Conservation (phyloP, 305 asterid species). For the Lippia alba region DNA sequence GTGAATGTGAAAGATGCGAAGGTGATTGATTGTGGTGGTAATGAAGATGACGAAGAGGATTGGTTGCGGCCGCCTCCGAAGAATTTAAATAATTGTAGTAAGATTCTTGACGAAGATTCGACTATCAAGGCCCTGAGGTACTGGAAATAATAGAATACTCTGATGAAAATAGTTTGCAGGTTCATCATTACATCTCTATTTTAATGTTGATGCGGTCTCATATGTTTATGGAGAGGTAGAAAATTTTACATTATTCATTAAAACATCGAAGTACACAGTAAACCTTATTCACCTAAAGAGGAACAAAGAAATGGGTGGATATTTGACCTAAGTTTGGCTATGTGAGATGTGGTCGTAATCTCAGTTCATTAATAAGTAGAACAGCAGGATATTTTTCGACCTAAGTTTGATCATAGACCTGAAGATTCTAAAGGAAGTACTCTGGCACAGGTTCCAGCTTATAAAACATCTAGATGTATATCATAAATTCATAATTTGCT, state of each 20-base stretch:
- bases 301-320: too few relatives aligned
- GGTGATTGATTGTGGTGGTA: constrained; percentile 51
- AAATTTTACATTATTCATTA: too few relatives aligned
- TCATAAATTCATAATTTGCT: not conserved
- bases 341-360: not conserved
- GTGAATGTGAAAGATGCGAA: constrained; percentile 43
- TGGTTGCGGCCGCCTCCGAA: constrained; percentile 89
- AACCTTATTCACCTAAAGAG: too few relatives aligned
- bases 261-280: too few relatives aligned
- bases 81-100: constrained; percentile 33
- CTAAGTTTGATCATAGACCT: not conserved
- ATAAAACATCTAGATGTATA: not conserved
- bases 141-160: not conserved
- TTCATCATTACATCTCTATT: not conserved
- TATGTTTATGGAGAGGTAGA: too few relatives aligned
- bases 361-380: not conserved
- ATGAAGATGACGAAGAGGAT: constrained; percentile 82
- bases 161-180: not conserved
- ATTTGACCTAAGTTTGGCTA: not conserved
- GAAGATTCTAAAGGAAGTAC: not conserved
- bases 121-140: constrained; percentile 88
- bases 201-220: too few relatives aligned
- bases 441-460: not conserved
- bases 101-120: constrained; percentile 54
- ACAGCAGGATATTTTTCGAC: not conserved